These are phyloP conservation scores for Colletotrichum lupini DNA, from an alignment of 2,329 filamentous ascomycete genomes.

Conservation along the genomic window DNA sequence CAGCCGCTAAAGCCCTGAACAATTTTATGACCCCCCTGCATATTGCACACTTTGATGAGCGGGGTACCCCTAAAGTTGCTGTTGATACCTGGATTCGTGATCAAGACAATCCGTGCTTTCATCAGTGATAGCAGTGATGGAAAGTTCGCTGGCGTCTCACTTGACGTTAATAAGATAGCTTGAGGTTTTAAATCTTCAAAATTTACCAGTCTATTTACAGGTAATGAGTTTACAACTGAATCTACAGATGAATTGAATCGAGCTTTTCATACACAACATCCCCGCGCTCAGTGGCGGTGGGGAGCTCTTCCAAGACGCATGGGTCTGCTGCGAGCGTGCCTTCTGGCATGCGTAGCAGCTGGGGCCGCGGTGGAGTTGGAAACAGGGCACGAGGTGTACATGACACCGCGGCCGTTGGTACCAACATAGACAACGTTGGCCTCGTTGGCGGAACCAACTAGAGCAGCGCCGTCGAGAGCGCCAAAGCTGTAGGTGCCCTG, in stretches of 20 bases:
- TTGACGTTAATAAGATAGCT: neutral
- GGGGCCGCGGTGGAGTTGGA: neutral
- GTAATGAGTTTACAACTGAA: neutral
- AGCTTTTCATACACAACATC: too few species aligned
- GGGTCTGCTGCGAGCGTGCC: neutral
- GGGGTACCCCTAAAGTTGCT: too few species aligned
- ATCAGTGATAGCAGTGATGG: too few species aligned
- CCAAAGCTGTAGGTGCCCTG: slow-evolving; percentile 60
- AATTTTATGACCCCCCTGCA: too few species aligned
- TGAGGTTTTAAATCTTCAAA: neutral
- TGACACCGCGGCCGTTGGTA: slow-evolving; percentile 60
- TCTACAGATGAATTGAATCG: neutral
- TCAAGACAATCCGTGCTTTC: too few species aligned
- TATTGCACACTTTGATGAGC: too few species aligned
- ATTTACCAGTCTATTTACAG: neutral
- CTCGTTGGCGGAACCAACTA: slow-evolving; percentile 58
- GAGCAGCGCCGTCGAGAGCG: slow-evolving; percentile 49
- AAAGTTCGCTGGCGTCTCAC: too few species aligned
- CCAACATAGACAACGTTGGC: slow-evolving; percentile 60
- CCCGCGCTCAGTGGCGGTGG: neutral
- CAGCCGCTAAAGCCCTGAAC: too few species aligned
- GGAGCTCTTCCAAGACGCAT: slow-evolving; percentile 6
- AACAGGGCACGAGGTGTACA: slow-evolving; percentile 42
- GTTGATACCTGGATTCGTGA: too few species aligned
- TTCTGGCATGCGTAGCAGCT: neutral